A percentile compares a stretch with the other conserved stretches of the same genome.
Evolutionary conservation across 2,329 filamentous ascomycete species (phyloP).

Genomic region (Endoconidiophora polonica): DNA sequence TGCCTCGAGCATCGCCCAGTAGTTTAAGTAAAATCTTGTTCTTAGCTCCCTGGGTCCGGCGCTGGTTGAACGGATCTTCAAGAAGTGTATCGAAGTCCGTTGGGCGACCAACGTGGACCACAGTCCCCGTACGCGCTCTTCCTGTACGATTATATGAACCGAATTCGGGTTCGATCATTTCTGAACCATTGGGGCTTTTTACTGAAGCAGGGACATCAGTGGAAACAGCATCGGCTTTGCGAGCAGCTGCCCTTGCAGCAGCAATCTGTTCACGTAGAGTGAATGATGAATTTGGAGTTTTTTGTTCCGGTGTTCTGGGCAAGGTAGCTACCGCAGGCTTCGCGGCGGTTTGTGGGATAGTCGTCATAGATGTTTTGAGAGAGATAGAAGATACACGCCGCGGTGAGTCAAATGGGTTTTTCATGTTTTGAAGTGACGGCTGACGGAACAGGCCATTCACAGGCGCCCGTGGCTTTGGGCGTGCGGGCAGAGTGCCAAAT

Average conservation of each 20-base stretch:
- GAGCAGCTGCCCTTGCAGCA: constrained; percentile 71
- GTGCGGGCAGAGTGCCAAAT: constrained; percentile 30
- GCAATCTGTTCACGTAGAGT: constrained; percentile 82
- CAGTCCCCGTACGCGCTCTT: constrained; percentile 11
- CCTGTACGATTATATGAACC: constrained; percentile 27
- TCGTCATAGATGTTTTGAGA: constrained; percentile 8
- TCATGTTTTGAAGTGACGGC: constrained; percentile 30
- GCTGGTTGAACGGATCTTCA: constrained; percentile 54
- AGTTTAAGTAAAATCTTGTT: constrained; percentile 57
- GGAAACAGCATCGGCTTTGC: constrained; percentile 25
- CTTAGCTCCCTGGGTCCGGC: constrained; percentile 37
- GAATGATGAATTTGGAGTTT: constrained; percentile 50
- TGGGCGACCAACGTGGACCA: constrained; percentile 6
- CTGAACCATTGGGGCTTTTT: not conserved
- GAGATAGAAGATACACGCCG: constrained; percentile 12
- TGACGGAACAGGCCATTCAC: constrained; percentile 38
- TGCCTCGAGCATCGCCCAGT: constrained; percentile 53
- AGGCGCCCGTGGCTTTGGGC: constrained; percentile 35
- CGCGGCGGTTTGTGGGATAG: not conserved
- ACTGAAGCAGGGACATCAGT: not conserved
- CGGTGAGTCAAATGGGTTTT: constrained; percentile 16
- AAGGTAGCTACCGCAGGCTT: constrained; percentile 2
- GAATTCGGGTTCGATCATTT: constrained; percentile 12
- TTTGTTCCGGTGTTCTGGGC: constrained; percentile 11
- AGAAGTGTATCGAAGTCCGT: not conserved